phyloP scores from a whole-genome alignment of 1,139 yeast genomes.

The Blastobotrys aristatus region DNA sequence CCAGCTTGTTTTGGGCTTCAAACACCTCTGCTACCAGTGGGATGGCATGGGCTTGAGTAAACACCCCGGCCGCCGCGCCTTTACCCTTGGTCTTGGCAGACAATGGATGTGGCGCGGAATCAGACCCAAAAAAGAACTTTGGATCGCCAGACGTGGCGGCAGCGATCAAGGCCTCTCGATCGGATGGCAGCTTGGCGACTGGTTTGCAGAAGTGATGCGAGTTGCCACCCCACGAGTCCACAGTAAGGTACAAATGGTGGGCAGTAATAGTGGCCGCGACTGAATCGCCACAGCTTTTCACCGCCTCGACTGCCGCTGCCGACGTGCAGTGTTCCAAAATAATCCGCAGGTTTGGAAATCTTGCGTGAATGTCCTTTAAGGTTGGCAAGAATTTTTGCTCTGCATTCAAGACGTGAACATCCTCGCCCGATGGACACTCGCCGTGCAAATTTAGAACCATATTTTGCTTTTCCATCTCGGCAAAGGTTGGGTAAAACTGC shows the following conservation, averaged over 20 bases:
- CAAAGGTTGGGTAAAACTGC: conserved; percentile 80
- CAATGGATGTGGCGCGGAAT: conserved; percentile 94
- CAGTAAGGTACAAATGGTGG: conserved; percentile 81
- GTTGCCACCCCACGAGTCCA: conserved; percentile 96
- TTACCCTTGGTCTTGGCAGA: conserved; percentile 67
- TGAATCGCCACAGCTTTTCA: conserved; percentile 60
- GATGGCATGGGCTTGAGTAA: conserved; percentile 78
- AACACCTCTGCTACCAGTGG: conserved; percentile 85
- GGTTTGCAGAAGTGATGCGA: conserved; percentile 96
- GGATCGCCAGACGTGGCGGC: conserved; percentile 94
- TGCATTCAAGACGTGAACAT: conserved; percentile 85
- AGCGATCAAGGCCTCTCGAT: conserved; percentile 66
- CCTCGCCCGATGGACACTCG: conserved; percentile 68
- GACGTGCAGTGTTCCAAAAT: conserved; percentile 95
- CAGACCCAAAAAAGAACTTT: conserved; percentile 94
- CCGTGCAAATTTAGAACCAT: conserved; percentile 89
- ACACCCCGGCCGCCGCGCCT: conserved; percentile 97
- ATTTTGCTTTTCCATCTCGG: conserved; percentile 74
- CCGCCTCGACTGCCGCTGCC: conserved; percentile 74
- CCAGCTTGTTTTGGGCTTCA: conserved; percentile 58
- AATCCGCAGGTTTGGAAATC: conserved; percentile 83
- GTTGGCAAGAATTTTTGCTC: conserved; percentile 95
- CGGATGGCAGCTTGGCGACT: conserved; percentile 88
- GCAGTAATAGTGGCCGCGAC: conserved; percentile 96
- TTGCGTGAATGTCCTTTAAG: conserved; percentile 63